Evolutionary conservation across 2,329 filamentous ascomycete genomes (phyloP).

Genomic region (Eutypa lata): DNA sequence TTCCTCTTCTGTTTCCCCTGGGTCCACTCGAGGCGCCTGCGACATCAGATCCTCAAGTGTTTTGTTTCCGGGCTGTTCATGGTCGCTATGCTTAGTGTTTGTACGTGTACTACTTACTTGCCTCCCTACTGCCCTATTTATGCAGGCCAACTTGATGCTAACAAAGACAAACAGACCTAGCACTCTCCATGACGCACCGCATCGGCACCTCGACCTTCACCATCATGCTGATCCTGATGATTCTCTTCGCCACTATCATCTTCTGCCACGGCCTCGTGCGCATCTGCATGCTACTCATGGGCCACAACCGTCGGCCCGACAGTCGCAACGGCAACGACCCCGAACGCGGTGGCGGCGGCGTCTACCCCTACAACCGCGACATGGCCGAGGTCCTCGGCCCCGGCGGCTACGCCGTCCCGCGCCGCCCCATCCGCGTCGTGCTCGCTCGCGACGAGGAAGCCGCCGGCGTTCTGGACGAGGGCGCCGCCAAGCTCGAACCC

Average conservation of each 20-base stretch:
- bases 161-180: constrained; percentile 61
- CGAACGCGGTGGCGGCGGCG: constrained; percentile 11
- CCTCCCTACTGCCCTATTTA: neutral
- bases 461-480: constrained; percentile 47
- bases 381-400: constrained; percentile 47
- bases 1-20: constrained; percentile 56
- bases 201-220: constrained; percentile 69
- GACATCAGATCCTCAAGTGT: constrained; percentile 56
- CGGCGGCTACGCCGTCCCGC: constrained; percentile 67
- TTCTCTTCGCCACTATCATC: constrained; percentile 70
- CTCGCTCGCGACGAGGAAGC: constrained; percentile 73
- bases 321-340: constrained; percentile 27
- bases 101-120: constrained; percentile 45
- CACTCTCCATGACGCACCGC: constrained; percentile 64
- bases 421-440: constrained; percentile 72
- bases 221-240: constrained; percentile 74
- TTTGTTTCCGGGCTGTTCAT: constrained; percentile 65
- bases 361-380: constrained; percentile 14
- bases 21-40: constrained; percentile 51
- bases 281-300: constrained; percentile 64
- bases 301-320: constrained; percentile 33
- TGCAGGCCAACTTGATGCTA: no score
- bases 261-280: constrained; percentile 78
- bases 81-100: constrained; percentile 57
- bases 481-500: constrained; percentile 59